These are phyloP conservation scores for Conidiobolus incongruus DNA, from an alignment of 371 early-diverging fungal species.

Conservation along the genomic window DNA sequence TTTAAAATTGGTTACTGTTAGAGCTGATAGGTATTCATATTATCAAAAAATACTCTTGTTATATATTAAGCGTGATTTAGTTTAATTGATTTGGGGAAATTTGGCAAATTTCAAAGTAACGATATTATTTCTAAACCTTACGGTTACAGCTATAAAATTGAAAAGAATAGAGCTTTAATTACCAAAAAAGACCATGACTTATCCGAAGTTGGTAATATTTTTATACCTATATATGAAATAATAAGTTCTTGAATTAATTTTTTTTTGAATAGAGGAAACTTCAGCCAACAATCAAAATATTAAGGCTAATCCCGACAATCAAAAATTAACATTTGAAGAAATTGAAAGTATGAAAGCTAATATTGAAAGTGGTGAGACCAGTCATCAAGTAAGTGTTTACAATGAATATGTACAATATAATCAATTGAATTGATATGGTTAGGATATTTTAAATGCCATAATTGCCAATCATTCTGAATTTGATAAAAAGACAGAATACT, in stretches of 20 bases:
- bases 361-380: slow-evolving; percentile 39
- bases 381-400: slow-evolving; percentile 15
- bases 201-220: slow-evolving; percentile 15
- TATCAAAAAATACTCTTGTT: too few species aligned
- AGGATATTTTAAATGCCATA: slow-evolving; percentile 54
- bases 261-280: slow-evolving; percentile 26
- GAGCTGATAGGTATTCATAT: too few species aligned
- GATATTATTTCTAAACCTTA: slow-evolving; percentile 62
- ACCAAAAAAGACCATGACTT: slow-evolving; percentile 12
- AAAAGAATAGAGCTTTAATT: slow-evolving; percentile 21
- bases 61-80: too few species aligned
- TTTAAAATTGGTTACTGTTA: too few species aligned
- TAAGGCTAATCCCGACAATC: slow-evolving; percentile 39
- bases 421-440: not conserved
- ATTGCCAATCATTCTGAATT: slow-evolving; percentile 65
- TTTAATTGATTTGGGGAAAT: slow-evolving; percentile 66
- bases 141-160: slow-evolving; percentile 65
- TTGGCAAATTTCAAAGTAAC: slow-evolving; percentile 59
- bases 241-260: not conserved
- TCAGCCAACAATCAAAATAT: slow-evolving; percentile 69
- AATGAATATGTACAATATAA: not conserved
- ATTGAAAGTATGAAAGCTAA: slow-evolving; percentile 62
- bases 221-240: not conserved
- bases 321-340: slow-evolving; percentile 60
- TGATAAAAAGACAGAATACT: slow-evolving; percentile 80